Evolutionary conservation across 495 filamentous ascomycete species (phyloP).

Genomic region (Bathelium albidoporum): DNA sequence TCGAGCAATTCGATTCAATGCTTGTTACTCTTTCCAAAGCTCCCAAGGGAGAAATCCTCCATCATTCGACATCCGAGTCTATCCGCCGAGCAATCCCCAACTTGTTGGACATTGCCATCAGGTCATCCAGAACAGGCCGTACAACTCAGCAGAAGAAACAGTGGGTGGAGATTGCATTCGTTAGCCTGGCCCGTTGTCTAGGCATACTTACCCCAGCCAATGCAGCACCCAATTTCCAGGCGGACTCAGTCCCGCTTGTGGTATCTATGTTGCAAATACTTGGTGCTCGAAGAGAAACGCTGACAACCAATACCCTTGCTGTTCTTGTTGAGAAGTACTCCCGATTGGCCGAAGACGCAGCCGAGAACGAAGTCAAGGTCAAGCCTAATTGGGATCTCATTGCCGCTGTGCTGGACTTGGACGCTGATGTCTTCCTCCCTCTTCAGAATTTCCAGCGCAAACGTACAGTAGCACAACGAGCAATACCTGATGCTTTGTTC

Average conservation of each 20-base stretch:
- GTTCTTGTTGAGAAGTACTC: constrained; percentile 23
- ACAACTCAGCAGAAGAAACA: neutral
- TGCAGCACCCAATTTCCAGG: neutral
- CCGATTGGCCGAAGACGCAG: constrained; percentile 32
- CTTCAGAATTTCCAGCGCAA: constrained; percentile 31
- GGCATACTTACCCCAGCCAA: neutral
- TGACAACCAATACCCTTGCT: constrained; percentile 20
- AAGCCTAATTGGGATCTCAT: constrained; percentile 45
- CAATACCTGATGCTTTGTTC: constrained; percentile 29
- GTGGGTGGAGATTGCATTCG: neutral
- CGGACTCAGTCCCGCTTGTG: neutral
- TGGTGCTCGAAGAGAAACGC: constrained; percentile 30
- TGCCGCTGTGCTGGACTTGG: constrained; percentile 50
- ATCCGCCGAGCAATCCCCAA: neutral
- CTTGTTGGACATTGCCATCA: neutral
- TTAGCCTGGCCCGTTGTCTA: neutral
- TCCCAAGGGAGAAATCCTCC: neutral
- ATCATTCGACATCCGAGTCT: neutral
- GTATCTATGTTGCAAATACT: neutral
- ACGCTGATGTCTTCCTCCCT: constrained; percentile 56
- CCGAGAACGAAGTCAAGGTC: constrained; percentile 31
- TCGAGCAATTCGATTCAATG: neutral
- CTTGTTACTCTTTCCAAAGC: neutral
- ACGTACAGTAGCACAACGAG: neutral
- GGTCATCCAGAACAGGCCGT: neutral